phyloP scores from a whole-genome alignment of 305 asterid genomes.

The Solanum hybrid region DNA sequence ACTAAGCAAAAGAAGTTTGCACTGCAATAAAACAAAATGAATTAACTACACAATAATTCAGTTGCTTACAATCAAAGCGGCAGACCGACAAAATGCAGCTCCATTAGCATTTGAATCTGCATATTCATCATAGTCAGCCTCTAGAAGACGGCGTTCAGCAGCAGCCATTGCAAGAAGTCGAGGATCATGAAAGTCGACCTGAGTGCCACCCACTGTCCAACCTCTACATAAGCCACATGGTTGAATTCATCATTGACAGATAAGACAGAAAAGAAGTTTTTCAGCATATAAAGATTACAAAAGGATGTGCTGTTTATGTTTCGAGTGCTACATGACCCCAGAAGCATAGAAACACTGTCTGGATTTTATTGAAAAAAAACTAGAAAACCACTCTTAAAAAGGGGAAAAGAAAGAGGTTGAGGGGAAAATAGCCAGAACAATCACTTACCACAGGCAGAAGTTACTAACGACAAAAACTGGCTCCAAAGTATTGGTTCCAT shows the following conservation, averaged over 20 bases:
- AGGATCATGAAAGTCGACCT: slow-evolving; percentile 33
- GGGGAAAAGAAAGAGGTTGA: background rate
- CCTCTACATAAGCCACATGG: slow-evolving; percentile 18
- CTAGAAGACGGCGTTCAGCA: slow-evolving; percentile 36
- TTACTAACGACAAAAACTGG: background rate
- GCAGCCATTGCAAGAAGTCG: slow-evolving; percentile 39
- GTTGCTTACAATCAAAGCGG: slow-evolving; percentile 34
- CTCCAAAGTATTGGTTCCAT: background rate
- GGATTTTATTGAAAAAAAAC: background rate
- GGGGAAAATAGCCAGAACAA: background rate
- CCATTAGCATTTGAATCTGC: slow-evolving; percentile 37
- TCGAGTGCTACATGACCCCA: background rate
- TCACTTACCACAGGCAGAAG: background rate
- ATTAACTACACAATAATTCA: background rate
- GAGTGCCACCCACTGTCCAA: slow-evolving; percentile 40
- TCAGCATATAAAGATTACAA: background rate
- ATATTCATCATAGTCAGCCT: slow-evolving; percentile 41
- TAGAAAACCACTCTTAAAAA: background rate
- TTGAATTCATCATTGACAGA: background rate
- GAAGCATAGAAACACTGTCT: background rate
- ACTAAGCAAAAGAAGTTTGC: background rate
- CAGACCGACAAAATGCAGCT: slow-evolving; percentile 46
- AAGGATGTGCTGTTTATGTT: background rate
- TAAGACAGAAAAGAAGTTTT: background rate
- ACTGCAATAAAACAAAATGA: background rate